Evolutionary conservation across 2,329 filamentous ascomycete genomes (phyloP).

Genomic region (Ascochyta clinopodiicola): DNA sequence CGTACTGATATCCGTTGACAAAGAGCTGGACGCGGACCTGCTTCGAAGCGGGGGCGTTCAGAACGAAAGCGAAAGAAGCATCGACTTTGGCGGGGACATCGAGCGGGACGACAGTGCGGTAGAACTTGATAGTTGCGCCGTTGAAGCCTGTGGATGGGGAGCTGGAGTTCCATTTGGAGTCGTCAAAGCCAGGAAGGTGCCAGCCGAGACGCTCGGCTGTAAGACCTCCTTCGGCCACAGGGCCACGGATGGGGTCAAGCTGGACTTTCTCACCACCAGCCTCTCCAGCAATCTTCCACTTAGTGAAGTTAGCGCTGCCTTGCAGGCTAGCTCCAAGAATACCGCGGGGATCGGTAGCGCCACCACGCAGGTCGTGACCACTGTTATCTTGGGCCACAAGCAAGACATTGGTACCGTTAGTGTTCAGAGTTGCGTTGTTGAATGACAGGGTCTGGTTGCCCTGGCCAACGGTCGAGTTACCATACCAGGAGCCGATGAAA

Average conservation of each 20-base stretch:
- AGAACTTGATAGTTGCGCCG: slow-evolving; percentile 62
- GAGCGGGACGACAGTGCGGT: slow-evolving; percentile 61
- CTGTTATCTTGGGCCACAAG: slow-evolving; percentile 67
- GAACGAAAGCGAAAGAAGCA: slow-evolving; percentile 62
- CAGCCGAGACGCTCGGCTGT: slow-evolving; percentile 65
- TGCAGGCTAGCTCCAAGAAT: slow-evolving; percentile 61
- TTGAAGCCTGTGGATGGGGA: slow-evolving; percentile 52
- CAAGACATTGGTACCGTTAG: slow-evolving; percentile 54
- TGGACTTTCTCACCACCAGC: slow-evolving; percentile 58
- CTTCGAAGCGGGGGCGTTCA: slow-evolving; percentile 55
- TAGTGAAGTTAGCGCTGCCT: slow-evolving; percentile 53
- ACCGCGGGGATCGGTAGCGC: slow-evolving; percentile 58
- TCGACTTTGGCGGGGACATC: slow-evolving; percentile 60
- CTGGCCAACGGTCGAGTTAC: slow-evolving; percentile 51
- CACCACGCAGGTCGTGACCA: slow-evolving; percentile 62
- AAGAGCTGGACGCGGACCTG: slow-evolving; percentile 63
- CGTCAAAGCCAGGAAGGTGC: slow-evolving; percentile 64
- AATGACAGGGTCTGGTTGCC: slow-evolving; percentile 58
- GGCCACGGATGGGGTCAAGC: slow-evolving; percentile 63
- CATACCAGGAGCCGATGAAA: slow-evolving; percentile 63
- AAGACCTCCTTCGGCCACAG: slow-evolving; percentile 65
- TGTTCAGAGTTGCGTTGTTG: slow-evolving; percentile 54
- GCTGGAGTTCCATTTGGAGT: slow-evolving; percentile 51
- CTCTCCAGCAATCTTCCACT: slow-evolving; percentile 66
- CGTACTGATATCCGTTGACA: slow-evolving; percentile 71